Percentiles rank a stretch among this genome's conserved stretches.
These are phyloP conservation scores for Xylaria arbuscula DNA, from an alignment of 2,329 filamentous ascomycete genomes.

Conservation along the genomic window DNA sequence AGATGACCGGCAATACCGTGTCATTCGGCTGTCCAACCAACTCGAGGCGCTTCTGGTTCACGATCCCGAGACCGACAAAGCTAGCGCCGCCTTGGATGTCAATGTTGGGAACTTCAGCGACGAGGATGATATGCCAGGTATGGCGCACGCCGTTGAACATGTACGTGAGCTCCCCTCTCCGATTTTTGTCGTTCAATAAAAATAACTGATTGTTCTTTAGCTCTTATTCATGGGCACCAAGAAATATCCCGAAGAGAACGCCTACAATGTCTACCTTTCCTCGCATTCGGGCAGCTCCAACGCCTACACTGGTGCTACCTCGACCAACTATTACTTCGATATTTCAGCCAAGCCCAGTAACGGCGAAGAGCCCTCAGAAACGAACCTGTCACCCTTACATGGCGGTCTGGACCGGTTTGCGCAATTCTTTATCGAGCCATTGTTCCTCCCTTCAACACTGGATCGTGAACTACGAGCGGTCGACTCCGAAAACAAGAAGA, in stretches of 20 bases:
- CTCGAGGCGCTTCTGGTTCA: slow-evolving; percentile 93
- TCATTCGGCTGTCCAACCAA: slow-evolving; percentile 85
- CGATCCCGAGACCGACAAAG: slow-evolving; percentile 95
- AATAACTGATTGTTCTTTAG: slow-evolving; percentile 51
- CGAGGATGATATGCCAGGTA: slow-evolving; percentile 87
- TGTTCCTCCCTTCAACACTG: slow-evolving; percentile 85
- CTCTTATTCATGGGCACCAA: slow-evolving; percentile 98
- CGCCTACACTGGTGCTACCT: slow-evolving; percentile 91
- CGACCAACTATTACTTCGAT: slow-evolving; percentile 98
- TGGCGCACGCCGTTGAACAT: slow-evolving; percentile 97
- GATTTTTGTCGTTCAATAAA: neutral
- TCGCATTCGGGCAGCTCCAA: slow-evolving; percentile 92
- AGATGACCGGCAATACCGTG: slow-evolving; percentile 87
- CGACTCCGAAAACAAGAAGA: slow-evolving; percentile 98
- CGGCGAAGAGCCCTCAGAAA: slow-evolving; percentile 64
- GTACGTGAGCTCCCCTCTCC: slow-evolving; percentile 53
- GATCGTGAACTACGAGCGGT: slow-evolving; percentile 90
- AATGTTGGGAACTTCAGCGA: slow-evolving; percentile 97
- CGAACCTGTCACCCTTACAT: slow-evolving; percentile 72
- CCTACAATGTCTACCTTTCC: slow-evolving; percentile 92
- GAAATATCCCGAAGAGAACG: slow-evolving; percentile 96
- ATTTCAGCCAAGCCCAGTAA: slow-evolving; percentile 82
- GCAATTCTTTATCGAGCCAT: slow-evolving; percentile 90
- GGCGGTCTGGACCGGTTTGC: slow-evolving; percentile 91
- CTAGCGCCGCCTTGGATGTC: slow-evolving; percentile 93